Conservation (phyloP, 176 grass and related monocot genomes). For the Melocanna baccifera region DNA sequence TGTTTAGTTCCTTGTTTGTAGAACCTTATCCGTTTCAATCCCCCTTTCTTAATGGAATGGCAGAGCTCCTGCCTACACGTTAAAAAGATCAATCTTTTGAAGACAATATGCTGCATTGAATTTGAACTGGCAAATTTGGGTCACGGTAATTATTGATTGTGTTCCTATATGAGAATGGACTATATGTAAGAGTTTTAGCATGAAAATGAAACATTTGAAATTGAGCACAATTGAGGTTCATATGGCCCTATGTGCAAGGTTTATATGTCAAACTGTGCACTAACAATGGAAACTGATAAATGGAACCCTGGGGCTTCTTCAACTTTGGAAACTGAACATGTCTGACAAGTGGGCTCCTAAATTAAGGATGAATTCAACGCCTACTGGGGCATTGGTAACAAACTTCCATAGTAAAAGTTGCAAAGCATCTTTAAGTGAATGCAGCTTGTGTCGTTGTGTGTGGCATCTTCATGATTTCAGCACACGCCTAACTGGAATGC, state of each 20-base stretch:
- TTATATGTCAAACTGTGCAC: neutral
- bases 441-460: neutral
- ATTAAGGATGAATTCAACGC: neutral
- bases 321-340: neutral
- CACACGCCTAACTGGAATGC: neutral
- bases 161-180: neutral
- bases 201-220: neutral
- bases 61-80: too few species aligned
- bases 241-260: neutral
- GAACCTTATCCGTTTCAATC: too few species aligned
- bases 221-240: neutral
- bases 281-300: neutral
- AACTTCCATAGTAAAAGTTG: neutral
- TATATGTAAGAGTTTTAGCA: neutral
- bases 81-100: neutral
- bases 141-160: neutral
- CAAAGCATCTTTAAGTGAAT: neutral
- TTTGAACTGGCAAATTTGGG: neutral
- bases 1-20: too few species aligned
- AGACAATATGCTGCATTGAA: neutral
- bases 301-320: neutral
- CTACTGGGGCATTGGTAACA: neutral
- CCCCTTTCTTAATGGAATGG: too few species aligned
- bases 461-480: neutral
- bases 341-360: neutral